These are phyloP conservation scores for Penicillium silybi DNA, from an alignment of 495 filamentous ascomycete genomes.

Conservation along the genomic window DNA sequence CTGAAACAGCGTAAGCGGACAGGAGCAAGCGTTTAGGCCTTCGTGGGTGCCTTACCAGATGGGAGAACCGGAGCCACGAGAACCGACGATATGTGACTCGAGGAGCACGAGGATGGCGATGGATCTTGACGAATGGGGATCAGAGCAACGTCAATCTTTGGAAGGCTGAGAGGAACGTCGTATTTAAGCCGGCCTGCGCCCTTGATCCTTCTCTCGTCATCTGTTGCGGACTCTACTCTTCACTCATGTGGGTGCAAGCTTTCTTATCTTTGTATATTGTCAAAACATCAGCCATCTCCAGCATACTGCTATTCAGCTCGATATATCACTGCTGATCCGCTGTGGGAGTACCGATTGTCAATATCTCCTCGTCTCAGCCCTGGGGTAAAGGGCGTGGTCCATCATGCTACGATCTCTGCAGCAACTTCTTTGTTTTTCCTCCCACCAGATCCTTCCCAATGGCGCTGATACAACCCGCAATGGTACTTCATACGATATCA, in stretches of 20 bases:
- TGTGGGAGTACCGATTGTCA: background rate
- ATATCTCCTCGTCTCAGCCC: background rate
- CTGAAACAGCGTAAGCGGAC: background rate
- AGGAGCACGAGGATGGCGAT: background rate
- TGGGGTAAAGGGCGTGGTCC: background rate
- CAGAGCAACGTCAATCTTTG: background rate
- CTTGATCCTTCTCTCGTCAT: background rate
- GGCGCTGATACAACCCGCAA: background rate
- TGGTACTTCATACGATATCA: background rate
- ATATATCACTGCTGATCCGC: background rate
- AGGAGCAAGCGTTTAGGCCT: background rate
- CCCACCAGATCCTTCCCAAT: background rate
- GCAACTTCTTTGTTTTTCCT: slow-evolving; percentile 18
- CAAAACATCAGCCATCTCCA: background rate
- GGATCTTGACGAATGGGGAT: background rate
- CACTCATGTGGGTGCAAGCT: background rate
- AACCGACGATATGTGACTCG: background rate
- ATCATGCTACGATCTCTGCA: slow-evolving; percentile 16
- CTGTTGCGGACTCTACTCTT: background rate
- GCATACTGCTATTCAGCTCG: background rate
- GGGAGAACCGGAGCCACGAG: background rate
- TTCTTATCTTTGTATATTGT: background rate
- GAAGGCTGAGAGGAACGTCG: background rate
- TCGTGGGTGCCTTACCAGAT: background rate
- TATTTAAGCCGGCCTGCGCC: background rate